Conservation (phyloP, 2,329 filamentous ascomycete species). For the Scorias spongiosa region DNA sequence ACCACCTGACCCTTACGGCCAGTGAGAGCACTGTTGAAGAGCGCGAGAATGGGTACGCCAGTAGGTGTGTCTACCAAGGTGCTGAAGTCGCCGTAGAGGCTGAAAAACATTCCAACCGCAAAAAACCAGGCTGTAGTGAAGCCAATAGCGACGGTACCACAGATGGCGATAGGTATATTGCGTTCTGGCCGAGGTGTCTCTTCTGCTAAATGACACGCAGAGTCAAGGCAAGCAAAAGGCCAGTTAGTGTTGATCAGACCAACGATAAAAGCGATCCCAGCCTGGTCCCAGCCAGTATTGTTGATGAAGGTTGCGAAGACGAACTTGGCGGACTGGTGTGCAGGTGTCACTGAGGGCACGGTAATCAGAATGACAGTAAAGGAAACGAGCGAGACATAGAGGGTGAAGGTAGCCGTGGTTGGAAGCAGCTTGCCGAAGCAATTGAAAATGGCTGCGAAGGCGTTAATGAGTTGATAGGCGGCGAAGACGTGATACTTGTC, state of each 20-base stretch:
- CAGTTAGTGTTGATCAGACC: slow-evolving; percentile 33
- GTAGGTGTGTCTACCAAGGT: slow-evolving; percentile 26
- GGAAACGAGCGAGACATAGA: slow-evolving; percentile 33
- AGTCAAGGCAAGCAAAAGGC: slow-evolving; percentile 36
- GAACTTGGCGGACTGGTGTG: slow-evolving; percentile 31
- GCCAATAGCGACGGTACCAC: slow-evolving; percentile 34
- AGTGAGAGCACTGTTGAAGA: slow-evolving; percentile 25
- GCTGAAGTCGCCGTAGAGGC: slow-evolving; percentile 27
- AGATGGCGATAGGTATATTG: slow-evolving; percentile 35
- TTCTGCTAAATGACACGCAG: slow-evolving; percentile 36
- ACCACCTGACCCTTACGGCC: slow-evolving; percentile 31
- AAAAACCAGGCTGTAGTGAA: slow-evolving; percentile 36
- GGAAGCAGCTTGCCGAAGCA: slow-evolving; percentile 20
- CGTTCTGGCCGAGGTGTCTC: slow-evolving; percentile 32
- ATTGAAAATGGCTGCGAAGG: slow-evolving; percentile 32
- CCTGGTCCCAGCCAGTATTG: slow-evolving; percentile 32
- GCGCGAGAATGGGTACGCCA: slow-evolving; percentile 21
- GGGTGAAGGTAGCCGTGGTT: slow-evolving; percentile 26
- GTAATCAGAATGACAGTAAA: slow-evolving; percentile 35
- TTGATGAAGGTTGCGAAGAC: slow-evolving; percentile 40
- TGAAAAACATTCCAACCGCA: slow-evolving; percentile 35
- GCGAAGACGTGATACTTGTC: slow-evolving; percentile 23
- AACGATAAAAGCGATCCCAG: slow-evolving; percentile 36
- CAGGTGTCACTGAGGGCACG: slow-evolving; percentile 28
- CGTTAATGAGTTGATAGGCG: slow-evolving; percentile 32